Evolutionary conservation across 2,329 filamentous ascomycete species (phyloP).

Genomic region (Aspergillus tamarii): DNA sequence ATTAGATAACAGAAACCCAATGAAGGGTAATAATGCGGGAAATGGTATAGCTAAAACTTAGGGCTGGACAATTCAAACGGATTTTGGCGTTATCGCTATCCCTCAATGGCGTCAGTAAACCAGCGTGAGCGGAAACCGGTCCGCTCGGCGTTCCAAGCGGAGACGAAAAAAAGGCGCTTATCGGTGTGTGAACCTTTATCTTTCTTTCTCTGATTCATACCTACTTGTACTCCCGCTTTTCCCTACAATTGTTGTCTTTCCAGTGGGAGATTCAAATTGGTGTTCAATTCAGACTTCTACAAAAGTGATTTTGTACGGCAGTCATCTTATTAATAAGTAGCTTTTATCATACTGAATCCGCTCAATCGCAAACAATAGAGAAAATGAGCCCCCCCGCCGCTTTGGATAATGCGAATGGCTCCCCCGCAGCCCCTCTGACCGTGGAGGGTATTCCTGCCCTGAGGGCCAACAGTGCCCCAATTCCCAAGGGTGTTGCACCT

Average conservation of each 20-base stretch:
- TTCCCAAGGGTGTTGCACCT: slow-evolving; percentile 77
- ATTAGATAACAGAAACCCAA: slow-evolving; percentile 29
- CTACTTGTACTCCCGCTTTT: slow-evolving; percentile 3
- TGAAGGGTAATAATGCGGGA: slow-evolving; percentile 4
- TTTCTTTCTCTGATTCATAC: slow-evolving; percentile 2
- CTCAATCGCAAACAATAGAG: neutral
- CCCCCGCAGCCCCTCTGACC: slow-evolving; percentile 52
- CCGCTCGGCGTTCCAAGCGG: slow-evolving; percentile 4
- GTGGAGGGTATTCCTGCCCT: slow-evolving; percentile 68
- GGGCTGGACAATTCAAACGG: neutral
- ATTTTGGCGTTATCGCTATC: neutral
- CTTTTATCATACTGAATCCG: neutral
- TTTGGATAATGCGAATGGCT: slow-evolving; percentile 18
- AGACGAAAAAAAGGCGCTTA: slow-evolving; percentile 3
- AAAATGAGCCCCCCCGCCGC: slow-evolving; percentile 35
- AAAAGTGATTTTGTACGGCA: neutral
- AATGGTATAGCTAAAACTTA: neutral
- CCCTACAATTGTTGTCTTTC: neutral
- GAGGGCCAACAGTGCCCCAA: slow-evolving; percentile 68
- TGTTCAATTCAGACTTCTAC: neutral
- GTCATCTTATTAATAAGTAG: neutral
- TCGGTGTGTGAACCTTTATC: neutral
- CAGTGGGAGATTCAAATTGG: neutral
- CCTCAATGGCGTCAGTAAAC: neutral
- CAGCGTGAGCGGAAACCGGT: slow-evolving; percentile 1